Evolutionary conservation across 192 early-diverging fungal genomes (phyloP).

Genomic region (Coemansia sp.): DNA sequence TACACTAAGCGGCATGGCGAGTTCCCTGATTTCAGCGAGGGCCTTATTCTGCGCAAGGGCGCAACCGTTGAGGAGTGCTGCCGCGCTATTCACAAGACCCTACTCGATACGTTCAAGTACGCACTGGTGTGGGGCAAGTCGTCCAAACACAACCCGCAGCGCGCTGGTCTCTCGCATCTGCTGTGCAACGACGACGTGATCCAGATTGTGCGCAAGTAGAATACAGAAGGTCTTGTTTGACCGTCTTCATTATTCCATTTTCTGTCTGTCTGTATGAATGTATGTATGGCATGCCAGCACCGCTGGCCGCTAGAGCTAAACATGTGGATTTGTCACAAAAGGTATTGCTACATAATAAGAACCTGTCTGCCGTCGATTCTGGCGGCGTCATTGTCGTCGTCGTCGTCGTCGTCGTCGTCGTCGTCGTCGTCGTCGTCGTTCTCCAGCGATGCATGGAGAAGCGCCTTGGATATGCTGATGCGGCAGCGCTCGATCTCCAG

Average conservation of each 20-base stretch:
- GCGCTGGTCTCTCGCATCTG: constrained; percentile 81
- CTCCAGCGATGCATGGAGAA: constrained; percentile 7
- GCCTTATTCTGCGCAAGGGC: constrained; percentile 83
- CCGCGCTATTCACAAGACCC: constrained; percentile 82
- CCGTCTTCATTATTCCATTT: neutral
- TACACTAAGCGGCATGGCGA: constrained; percentile 98
- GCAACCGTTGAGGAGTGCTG: constrained; percentile 85
- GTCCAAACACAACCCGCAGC: constrained; percentile 96
- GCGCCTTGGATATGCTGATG: constrained; percentile 25
- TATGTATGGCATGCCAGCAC: neutral
- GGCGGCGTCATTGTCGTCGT: constrained; percentile 22
- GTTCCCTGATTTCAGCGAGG: constrained; percentile 90
- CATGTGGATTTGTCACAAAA: too few species aligned
- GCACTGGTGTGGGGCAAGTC: constrained; percentile 97
- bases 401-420: constrained; percentile 11
- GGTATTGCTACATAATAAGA: neutral
- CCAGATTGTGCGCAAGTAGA: constrained; percentile 69
- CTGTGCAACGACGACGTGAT: constrained; percentile 96
- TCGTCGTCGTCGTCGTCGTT: constrained; percentile 15
- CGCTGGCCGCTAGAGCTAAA: neutral
- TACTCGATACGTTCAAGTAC: constrained; percentile 89
- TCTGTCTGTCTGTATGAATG: neutral
- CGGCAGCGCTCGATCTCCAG: constrained; percentile 47
- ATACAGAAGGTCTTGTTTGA: neutral
- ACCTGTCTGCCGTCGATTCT: neutral